A percentile compares a stretch with the other conserved stretches of the same genome.
Evolutionary conservation across 331 rosid species (phyloP).

Genomic region (Pyracantha coccinea): DNA sequence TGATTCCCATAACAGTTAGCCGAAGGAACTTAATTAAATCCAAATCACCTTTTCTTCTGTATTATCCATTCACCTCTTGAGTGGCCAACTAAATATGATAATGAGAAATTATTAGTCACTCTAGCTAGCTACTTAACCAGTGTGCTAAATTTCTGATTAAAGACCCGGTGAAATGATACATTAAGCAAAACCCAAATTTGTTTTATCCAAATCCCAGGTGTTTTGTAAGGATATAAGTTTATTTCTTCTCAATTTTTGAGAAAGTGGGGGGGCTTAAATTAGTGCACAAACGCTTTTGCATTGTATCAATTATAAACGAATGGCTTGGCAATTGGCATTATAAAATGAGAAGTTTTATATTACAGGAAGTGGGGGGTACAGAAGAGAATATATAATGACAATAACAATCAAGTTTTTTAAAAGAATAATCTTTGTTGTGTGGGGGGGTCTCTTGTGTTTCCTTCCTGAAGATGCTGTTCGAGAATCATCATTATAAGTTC

Average conservation of each 20-base stretch:
- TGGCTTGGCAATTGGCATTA: neutral
- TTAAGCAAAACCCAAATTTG: neutral
- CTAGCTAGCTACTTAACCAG: neutral
- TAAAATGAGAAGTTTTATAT: neutral
- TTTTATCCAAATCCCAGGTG: neutral
- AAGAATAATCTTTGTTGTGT: slow-evolving; percentile 30
- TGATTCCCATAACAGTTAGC: slow-evolving; percentile 25
- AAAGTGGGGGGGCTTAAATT: neutral
- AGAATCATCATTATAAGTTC: slow-evolving; percentile 40
- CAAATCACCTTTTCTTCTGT: neutral
- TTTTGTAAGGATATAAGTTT: neutral
- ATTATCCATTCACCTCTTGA: slow-evolving; percentile 19
- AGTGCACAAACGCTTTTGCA: slow-evolving; percentile 12
- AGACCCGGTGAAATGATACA: neutral
- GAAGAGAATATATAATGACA: slow-evolving; percentile 20
- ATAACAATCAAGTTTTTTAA: slow-evolving; percentile 31
- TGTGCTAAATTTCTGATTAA: neutral
- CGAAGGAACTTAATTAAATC: slow-evolving; percentile 1
- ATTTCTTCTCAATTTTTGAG: neutral
- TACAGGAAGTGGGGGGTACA: slow-evolving; percentile 14
- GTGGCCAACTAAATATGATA: neutral
- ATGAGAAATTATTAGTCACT: neutral
- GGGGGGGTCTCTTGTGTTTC: slow-evolving; percentile 13
- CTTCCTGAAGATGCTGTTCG: slow-evolving; percentile 33
- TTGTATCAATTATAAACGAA: neutral